These are phyloP conservation scores for Talaromyces sp. DNA, from an alignment of 2,329 filamentous ascomycete species.

Conservation along the genomic window DNA sequence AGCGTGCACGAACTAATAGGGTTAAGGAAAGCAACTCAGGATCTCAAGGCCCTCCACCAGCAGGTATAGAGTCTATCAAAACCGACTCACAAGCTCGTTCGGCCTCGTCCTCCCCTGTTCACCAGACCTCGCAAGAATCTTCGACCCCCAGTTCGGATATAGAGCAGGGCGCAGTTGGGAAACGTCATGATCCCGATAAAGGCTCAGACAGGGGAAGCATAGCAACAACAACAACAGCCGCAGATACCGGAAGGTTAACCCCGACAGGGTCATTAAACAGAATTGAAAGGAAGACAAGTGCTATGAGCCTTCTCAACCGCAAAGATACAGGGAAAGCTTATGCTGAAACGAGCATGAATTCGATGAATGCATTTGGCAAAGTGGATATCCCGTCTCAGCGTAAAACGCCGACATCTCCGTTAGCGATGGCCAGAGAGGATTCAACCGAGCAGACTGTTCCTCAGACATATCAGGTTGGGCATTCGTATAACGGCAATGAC, in stretches of 20 bases:
- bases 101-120: constrained; percentile 30
- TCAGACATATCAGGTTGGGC: constrained; percentile 56
- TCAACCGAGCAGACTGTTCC: constrained; percentile 19
- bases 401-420: constrained; percentile 29
- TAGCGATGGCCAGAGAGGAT: constrained; percentile 30
- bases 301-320: constrained; percentile 56
- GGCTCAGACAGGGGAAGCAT: constrained; percentile 25
- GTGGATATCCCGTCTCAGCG: constrained; percentile 50
- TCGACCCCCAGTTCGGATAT: constrained; percentile 30
- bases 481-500: constrained; percentile 79
- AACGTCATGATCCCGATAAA: constrained; percentile 18
- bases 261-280: constrained; percentile 21
- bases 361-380: constrained; percentile 59
- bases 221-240: constrained; percentile 23
- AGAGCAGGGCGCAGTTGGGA: constrained; percentile 19
- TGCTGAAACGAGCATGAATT: constrained; percentile 61
- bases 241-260: constrained; percentile 24
- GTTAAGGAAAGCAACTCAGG: constrained; percentile 25
- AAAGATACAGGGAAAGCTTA: constrained; percentile 55
- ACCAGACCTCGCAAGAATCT: constrained; percentile 24
- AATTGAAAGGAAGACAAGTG: constrained; percentile 45
- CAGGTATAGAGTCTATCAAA: constrained; percentile 18
- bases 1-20: constrained; percentile 35
- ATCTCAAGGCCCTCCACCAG: constrained; percentile 13
- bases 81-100: constrained; percentile 24